A percentile compares a stretch with the other conserved stretches of the same genome.
Conservation (phyloP, 140 eudicot species). For the Stevia rebaudiana region DNA sequence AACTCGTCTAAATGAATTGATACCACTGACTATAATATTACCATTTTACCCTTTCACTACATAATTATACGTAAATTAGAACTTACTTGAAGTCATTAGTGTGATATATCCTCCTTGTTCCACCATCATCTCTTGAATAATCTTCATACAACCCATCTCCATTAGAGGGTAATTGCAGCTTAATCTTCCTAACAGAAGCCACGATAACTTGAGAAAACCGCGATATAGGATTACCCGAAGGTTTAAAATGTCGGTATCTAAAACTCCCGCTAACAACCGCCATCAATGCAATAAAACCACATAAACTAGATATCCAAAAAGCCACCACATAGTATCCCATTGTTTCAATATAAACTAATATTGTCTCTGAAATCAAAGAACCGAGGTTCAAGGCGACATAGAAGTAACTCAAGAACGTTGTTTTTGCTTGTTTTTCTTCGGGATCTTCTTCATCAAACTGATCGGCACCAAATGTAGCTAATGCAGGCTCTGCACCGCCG, state of each 20-base stretch:
- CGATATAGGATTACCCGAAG: conserved; percentile 55
- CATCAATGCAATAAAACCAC: conserved; percentile 46
- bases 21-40: neutral
- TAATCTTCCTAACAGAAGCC: conserved; percentile 49
- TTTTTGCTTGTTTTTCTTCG: conserved; percentile 48
- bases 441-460: conserved; percentile 71
- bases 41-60: neutral
- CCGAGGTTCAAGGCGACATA: conserved; percentile 62
- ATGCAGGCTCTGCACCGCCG: conserved; percentile 66
- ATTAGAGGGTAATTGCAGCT: conserved; percentile 36
- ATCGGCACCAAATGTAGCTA: conserved; percentile 71
- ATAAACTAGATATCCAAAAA: conserved; percentile 59
- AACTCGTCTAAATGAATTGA: too few species aligned
- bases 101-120: conserved; percentile 46
- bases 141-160: conserved; percentile 58
- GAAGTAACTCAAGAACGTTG: conserved; percentile 55
- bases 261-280: conserved; percentile 47
- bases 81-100: conserved; percentile 61
- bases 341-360: conserved; percentile 58
- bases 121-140: conserved; percentile 38
- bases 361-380: conserved; percentile 60
- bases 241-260: conserved; percentile 50
- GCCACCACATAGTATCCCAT: conserved; percentile 63
- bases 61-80: neutral
- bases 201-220: conserved; percentile 52